Percentiles rank a stretch among this genome's conserved stretches.
Evolutionary conservation across 805 yeast genomes (phyloP).

Genomic region (Teunomyces funiuensis): DNA sequence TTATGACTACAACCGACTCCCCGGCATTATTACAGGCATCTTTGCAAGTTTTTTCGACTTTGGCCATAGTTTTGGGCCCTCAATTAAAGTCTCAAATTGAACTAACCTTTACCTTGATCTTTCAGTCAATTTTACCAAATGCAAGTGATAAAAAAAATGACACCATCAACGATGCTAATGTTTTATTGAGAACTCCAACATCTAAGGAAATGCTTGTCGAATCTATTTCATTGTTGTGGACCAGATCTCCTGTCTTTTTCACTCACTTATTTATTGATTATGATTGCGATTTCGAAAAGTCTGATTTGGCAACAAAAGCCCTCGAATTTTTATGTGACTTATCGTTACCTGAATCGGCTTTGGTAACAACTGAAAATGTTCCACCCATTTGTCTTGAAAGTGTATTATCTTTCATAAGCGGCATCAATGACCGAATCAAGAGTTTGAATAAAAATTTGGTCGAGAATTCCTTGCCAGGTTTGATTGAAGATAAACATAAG

Average conservation of each 20-base stretch:
- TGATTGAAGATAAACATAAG: conserved; percentile 45
- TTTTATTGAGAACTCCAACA: conserved; percentile 28
- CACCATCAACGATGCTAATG: conserved; percentile 20
- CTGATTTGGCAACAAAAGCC: conserved; percentile 68
- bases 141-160: conserved; percentile 15
- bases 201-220: conserved; percentile 84
- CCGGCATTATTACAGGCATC: conserved; percentile 72
- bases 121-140: conserved; percentile 53
- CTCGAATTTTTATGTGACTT: conserved; percentile 72
- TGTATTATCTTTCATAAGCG: conserved; percentile 64
- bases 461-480: conserved; percentile 20
- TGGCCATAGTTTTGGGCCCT: conserved; percentile 64
- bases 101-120: conserved; percentile 61
- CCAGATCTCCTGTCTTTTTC: conserved; percentile 75
- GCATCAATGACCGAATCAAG: conserved; percentile 54
- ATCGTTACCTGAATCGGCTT: conserved; percentile 84
- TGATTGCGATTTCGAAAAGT: conserved; percentile 87
- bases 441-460: conserved; percentile 12
- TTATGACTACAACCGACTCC: conserved; percentile 73
- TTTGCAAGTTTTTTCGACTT: conserved; percentile 69
- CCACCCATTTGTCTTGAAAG: conserved; percentile 96
- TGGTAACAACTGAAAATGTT: conserved; percentile 74
- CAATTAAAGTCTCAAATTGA: conserved; percentile 80
- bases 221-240: conserved; percentile 78
- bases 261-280: conserved; percentile 74